Evolutionary conservation across 2,329 filamentous ascomycete species (phyloP).

Genomic region (Orbilia quercus): DNA sequence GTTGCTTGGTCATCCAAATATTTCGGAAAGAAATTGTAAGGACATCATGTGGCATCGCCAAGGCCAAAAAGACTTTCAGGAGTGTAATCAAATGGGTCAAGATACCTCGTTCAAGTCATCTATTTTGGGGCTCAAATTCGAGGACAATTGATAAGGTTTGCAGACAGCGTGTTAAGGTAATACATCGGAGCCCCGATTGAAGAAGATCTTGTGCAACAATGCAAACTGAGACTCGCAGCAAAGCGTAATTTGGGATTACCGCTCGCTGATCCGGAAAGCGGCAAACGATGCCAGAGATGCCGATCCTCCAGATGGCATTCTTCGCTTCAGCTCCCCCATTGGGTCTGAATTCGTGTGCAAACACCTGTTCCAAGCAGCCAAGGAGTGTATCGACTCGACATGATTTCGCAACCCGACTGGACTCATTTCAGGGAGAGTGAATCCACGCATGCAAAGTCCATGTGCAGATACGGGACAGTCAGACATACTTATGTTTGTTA

Average conservation of each 20-base stretch:
- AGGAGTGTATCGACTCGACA: neutral
- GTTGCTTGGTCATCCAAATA: no score
- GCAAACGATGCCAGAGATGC: neutral
- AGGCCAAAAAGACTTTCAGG: no score
- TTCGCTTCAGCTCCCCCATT: neutral
- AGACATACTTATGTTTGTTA: neutral
- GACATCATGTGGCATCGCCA: no score
- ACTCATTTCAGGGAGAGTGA: neutral
- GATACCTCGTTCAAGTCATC: neutral
- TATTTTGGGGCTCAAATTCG: neutral
- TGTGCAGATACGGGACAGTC: conserved; percentile 23
- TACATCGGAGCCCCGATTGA: neutral
- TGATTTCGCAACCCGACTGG: neutral
- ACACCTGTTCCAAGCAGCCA: neutral
- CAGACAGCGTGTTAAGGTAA: neutral
- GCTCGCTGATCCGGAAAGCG: neutral
- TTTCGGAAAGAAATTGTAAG: no score
- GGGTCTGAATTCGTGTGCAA: neutral
- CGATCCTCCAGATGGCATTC: neutral
- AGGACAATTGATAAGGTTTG: neutral
- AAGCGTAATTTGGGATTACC: neutral
- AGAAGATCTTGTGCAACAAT: neutral
- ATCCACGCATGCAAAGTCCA: conserved; percentile 3
- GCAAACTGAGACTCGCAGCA: neutral
- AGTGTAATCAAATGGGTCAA: neutral